Evolutionary conservation across 1,139 yeast genomes (phyloP).

Genomic region (Taphrina flavorubra): DNA sequence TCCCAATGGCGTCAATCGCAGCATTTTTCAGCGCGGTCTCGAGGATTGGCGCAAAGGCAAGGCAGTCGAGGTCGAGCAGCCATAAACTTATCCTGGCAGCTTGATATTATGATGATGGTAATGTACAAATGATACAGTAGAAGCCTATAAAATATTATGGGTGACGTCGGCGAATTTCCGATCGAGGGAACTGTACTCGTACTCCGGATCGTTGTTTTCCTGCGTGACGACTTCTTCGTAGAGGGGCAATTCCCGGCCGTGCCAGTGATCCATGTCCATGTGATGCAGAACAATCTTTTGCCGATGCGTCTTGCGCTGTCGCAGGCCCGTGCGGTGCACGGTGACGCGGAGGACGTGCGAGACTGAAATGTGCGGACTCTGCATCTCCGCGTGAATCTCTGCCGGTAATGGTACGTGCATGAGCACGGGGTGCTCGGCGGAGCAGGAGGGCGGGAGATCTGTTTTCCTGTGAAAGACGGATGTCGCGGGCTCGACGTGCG

Average conservation of each 20-base stretch:
- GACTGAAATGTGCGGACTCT: constrained; percentile 13
- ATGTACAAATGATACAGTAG: background rate
- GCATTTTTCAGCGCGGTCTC: constrained; percentile 58
- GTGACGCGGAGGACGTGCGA: constrained; percentile 19
- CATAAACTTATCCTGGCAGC: background rate
- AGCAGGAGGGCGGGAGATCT: background rate
- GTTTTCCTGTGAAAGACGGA: background rate
- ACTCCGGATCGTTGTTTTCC: constrained; percentile 19
- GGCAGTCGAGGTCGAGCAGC: constrained; percentile 15
- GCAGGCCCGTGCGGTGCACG: constrained; percentile 16
- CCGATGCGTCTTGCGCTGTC: constrained; percentile 5
- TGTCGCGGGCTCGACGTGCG: constrained; percentile 13
- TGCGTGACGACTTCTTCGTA: constrained; percentile 19
- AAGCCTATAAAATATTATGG: constrained; percentile 2
- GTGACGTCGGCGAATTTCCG: constrained; percentile 19
- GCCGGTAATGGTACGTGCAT: constrained; percentile 17
- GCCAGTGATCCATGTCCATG: constrained; percentile 13
- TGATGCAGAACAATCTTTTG: constrained; percentile 17
- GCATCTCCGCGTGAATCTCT: constrained; percentile 26
- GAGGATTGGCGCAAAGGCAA: constrained; percentile 52
- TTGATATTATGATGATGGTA: background rate
- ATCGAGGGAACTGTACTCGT: constrained; percentile 20
- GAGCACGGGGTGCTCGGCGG: background rate
- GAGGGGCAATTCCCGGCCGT: constrained; percentile 18
- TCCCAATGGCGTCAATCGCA: constrained; percentile 60